Conservation (phyloP, 2,329 filamentous ascomycete genomes). For the Conoideocrella luteorostrata region DNA sequence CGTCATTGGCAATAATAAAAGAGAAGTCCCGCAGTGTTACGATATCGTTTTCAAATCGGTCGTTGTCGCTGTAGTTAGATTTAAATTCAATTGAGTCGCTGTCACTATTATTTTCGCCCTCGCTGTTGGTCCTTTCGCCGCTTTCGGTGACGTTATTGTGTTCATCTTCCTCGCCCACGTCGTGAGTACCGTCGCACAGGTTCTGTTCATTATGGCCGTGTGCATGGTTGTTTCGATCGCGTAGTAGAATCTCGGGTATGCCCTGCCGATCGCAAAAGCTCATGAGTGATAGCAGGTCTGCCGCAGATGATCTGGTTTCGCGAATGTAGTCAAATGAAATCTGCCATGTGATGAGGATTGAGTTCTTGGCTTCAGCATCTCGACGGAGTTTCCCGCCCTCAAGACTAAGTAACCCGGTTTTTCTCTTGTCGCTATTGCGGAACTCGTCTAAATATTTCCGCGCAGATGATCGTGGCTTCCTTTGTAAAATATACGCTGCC, state of each 20-base stretch:
- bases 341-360: neutral
- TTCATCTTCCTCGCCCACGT: too few relatives aligned
- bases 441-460: neutral
- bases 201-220: too few relatives aligned
- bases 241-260: conserved; percentile 28
- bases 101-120: neutral
- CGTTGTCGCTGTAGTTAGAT: neutral
- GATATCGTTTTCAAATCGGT: neutral
- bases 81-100: neutral
- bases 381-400: neutral
- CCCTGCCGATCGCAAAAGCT: conserved; percentile 38
- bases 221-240: conserved; percentile 1
- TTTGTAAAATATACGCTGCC: too few relatives aligned
- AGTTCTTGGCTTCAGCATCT: neutral
- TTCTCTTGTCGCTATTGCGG: neutral
- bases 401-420: neutral
- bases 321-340: too few relatives aligned
- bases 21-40: neutral
- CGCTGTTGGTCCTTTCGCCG: neutral
- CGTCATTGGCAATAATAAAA: neutral
- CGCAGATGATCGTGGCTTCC: neutral
- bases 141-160: too few relatives aligned
- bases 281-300: conserved; percentile 37
- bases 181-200: too few relatives aligned
- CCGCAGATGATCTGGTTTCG: conserved; percentile 23